Evolutionary conservation across 2,329 filamentous ascomycete species (phyloP).

Genomic region (Fusarium fujikuroi): DNA sequence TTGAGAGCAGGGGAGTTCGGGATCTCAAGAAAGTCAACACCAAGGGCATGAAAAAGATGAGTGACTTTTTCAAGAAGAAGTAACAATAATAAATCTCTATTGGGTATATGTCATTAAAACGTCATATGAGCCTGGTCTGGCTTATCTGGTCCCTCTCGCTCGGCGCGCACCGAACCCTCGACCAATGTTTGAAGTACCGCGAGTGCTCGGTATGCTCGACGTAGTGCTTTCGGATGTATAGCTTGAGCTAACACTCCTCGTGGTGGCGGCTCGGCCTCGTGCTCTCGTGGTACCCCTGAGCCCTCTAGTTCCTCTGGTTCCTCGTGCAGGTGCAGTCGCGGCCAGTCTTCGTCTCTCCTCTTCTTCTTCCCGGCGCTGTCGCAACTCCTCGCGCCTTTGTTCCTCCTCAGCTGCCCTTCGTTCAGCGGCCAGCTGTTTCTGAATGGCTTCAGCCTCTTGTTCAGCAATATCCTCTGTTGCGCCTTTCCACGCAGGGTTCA

Average conservation of each 20-base stretch:
- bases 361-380: conserved; percentile 72
- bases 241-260: conserved; percentile 45
- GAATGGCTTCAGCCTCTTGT: conserved; percentile 80
- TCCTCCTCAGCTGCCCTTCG: conserved; percentile 82
- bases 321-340: conserved; percentile 44
- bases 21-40: conserved; percentile 91
- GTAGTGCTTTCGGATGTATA: conserved; percentile 44
- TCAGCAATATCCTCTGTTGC: conserved; percentile 88
- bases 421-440: conserved; percentile 81
- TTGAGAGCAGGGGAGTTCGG: conserved; percentile 78
- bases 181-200: conserved; percentile 51
- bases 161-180: conserved; percentile 50
- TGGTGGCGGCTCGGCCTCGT: conserved; percentile 44
- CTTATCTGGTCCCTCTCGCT: conserved; percentile 48
- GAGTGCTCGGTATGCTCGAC: conserved; percentile 45
- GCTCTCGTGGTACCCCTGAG: conserved; percentile 46
- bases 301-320: conserved; percentile 50
- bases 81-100: conserved; percentile 34
- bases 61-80: conserved; percentile 87
- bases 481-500: conserved; percentile 90
- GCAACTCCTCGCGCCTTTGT: conserved; percentile 76
- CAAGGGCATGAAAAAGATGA: conserved; percentile 96
- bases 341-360: conserved; percentile 54
- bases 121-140: conserved; percentile 7
- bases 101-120: conserved; percentile 47